Percentiles rank a stretch among this genome's conserved stretches.
phyloP scores from a whole-genome alignment of 768 basidiomycete genomes.

The Boletus insuetus region DNA sequence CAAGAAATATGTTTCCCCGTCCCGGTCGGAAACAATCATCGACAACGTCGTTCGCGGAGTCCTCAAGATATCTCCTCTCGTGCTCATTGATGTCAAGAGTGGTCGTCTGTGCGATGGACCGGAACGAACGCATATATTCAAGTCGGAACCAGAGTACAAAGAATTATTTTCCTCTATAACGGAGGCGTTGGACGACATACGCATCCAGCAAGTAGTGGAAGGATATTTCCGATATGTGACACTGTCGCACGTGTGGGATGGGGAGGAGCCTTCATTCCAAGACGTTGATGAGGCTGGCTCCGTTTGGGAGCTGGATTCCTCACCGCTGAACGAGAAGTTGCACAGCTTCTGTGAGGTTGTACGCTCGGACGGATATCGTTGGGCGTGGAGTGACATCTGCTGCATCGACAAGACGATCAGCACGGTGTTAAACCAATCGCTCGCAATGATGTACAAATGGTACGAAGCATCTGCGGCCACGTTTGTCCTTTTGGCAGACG shows the following conservation, averaged over 20 bases:
- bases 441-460: constrained; percentile 14
- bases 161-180: constrained; percentile 10
- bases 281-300: constrained; percentile 1
- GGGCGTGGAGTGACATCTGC: constrained; percentile 14
- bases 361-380: constrained; percentile 7
- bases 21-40: neutral
- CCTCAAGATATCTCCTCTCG: neutral
- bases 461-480: constrained; percentile 8
- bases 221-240: constrained; percentile 10
- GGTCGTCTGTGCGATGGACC: neutral
- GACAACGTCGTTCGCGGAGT: neutral
- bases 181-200: neutral
- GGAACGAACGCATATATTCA: neutral
- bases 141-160: neutral
- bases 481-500: neutral
- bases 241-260: constrained; percentile 14
- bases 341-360: constrained; percentile 5
- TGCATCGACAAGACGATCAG: constrained; percentile 12
- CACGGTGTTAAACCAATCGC: constrained; percentile 5
- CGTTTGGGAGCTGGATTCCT: constrained; percentile 6
- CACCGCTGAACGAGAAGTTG: constrained; percentile 2
- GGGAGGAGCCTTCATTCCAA: constrained; percentile 7
- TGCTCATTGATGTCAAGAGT: neutral
- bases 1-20: neutral
- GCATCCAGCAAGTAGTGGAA: neutral